Evolutionary conservation across 768 basidiomycete genomes (phyloP), one percentile per base, ranked within the genome.

Genomic region (Clavaria fumosa): DNA sequence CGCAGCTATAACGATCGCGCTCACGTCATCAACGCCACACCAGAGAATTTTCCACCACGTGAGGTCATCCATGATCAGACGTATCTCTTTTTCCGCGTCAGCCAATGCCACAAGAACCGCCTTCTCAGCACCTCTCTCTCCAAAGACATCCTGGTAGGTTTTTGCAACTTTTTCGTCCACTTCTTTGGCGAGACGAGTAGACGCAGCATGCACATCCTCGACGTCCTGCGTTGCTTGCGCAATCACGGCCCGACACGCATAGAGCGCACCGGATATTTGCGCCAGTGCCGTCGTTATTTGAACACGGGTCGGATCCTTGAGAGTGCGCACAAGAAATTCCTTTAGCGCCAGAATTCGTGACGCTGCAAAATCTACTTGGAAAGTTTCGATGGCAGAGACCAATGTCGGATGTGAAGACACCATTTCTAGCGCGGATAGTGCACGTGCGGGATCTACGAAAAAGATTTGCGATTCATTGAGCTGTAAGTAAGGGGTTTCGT

Each of bases 391-490:
- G 69, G 63, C 2, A 59, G 46, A 10, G 69, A 43, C 1, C 70
- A 70, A 3, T 53, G 54, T 1, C 69, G 55, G 6, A 60, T 46
- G 42, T 60, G 64, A 23, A 85, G 55, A 18, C 58, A 45, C 22
- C n/a, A n/a, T n/a, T n/a, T 55, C 55, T 4, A 78, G 58, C 2
- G 75, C 80, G 1, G 53, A 51, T 7, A 75, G 41, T 0, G 80
- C 80, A 24, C 72, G 72, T 31, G 52, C 45, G 3, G 78, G 75
- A 46, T 84, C 76, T 11, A 69, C 59, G 42, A 68, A 62, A 12
- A 78, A 32, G 27, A 67, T 51, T 40, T 50, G 52, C 5, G 46
- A 35, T 30, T 42, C 17, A 44, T 38, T 17, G 10, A 21, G 7
- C 4, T 33, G 11, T 2, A 31, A 10, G n/a, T n/a, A n/a, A n/a